A percentile compares a stretch with the other conserved stretches of the same genome.
phyloP scores from a whole-genome alignment of 257 asterid species.

The Capsicum rhomboideum region DNA sequence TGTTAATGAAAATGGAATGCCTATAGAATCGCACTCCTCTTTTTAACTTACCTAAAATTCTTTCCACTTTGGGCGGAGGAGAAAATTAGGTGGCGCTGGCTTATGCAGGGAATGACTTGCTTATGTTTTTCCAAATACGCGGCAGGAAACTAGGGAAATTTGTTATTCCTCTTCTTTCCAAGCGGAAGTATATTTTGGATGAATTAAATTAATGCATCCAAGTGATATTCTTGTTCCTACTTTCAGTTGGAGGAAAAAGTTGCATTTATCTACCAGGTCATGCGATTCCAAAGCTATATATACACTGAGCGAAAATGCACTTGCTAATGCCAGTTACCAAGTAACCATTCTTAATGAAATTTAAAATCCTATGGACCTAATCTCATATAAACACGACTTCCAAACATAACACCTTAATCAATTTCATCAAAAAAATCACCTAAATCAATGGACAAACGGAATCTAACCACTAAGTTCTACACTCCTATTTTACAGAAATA shows the following conservation, averaged over 20 bases:
- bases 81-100: not conserved
- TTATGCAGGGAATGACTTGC: not conserved
- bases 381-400: not conserved
- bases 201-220: not conserved
- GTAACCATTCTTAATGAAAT: not conserved
- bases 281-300: not conserved
- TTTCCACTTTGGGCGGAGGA: not conserved
- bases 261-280: not conserved
- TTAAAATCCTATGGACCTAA: not conserved
- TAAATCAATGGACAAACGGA: not conserved
- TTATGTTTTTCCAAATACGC: not conserved
- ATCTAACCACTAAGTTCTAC: not conserved
- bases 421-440: no score
- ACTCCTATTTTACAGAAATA: not conserved
- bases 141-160: not conserved
- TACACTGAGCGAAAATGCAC: not conserved
- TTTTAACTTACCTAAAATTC: not conserved
- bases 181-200: not conserved
- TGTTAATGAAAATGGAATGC: not conserved
- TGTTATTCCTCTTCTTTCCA: not conserved
- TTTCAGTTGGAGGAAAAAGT: not conserved
- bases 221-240: not conserved
- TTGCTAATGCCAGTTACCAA: not conserved
- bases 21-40: not conserved
- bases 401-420: no score